phyloP scores from a whole-genome alignment of 176 grass and related monocot species.

The Oryza longistaminata region DNA sequence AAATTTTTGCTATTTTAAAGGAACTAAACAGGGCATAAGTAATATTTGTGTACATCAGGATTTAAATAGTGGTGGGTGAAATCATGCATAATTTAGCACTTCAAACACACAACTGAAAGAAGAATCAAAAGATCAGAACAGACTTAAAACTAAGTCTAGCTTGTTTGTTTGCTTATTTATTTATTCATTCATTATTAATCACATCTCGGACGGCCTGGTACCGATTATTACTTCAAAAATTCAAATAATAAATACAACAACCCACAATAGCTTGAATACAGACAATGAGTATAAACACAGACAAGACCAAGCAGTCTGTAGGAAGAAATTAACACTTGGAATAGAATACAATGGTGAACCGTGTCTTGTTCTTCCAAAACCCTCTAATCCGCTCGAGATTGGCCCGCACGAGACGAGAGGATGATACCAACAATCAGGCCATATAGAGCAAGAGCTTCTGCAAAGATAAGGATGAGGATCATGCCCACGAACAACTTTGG shows the following conservation, averaged over 20 bases:
- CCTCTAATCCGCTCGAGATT: neutral
- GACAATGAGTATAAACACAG: neutral
- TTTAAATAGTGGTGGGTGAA: no score
- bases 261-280: slow-evolving; percentile 10
- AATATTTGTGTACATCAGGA: no score
- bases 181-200: neutral
- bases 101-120: neutral
- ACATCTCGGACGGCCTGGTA: neutral
- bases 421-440: neutral
- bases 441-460: neutral
- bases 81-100: neutral
- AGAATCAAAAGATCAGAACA: neutral
- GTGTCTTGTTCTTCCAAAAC: neutral
- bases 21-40: no score
- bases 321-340: neutral
- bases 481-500: neutral
- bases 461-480: neutral
- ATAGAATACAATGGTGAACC: neutral
- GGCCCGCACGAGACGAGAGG: neutral
- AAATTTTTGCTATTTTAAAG: no score
- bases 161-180: slow-evolving; percentile 26
- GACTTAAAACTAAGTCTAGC: slow-evolving; percentile 20
- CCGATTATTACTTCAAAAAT: slow-evolving; percentile 45
- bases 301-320: neutral
- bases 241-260: slow-evolving; percentile 45